Evolutionary conservation across 2,329 filamentous ascomycete genomes (phyloP).

Genomic region (Arachnopeziza araneosa): DNA sequence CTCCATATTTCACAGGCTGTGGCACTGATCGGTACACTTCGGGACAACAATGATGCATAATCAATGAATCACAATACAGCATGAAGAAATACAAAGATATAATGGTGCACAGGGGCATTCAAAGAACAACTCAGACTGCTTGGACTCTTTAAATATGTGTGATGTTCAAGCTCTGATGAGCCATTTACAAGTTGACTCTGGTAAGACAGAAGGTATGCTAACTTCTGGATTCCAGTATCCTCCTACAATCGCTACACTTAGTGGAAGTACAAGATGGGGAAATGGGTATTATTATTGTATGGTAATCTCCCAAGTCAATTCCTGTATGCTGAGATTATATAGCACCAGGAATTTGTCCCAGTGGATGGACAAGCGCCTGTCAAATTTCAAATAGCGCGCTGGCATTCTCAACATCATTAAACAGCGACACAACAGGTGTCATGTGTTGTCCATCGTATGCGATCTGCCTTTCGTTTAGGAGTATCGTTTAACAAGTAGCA

Average conservation of each 20-base stretch:
- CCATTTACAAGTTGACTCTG: no score
- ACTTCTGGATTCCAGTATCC: background rate
- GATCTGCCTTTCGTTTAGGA: background rate
- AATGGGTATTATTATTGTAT: conserved; percentile 10
- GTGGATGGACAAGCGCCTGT: conserved; percentile 8
- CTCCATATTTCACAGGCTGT: no score
- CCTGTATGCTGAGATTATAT: background rate
- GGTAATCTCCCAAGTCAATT: background rate
- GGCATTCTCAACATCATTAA: conserved; percentile 7
- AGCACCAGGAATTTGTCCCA: conserved; percentile 10
- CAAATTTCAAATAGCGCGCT: conserved; percentile 2
- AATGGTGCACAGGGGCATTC: no score
- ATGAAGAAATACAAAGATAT: no score
- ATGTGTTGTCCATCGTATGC: conserved; percentile 13
- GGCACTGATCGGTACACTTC: no score
- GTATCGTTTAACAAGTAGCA: background rate
- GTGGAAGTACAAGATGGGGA: conserved; percentile 6
- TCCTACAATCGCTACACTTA: conserved; percentile 5
- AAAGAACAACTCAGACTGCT: no score
- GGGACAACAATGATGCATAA: no score
- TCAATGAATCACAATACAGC: no score
- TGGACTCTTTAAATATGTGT: no score
- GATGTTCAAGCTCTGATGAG: no score
- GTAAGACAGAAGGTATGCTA: no score
- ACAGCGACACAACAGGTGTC: conserved; percentile 1